A percentile compares a stretch with the other conserved stretches of the same genome.
Evolutionary conservation across 2,329 filamentous ascomycete species (phyloP).

Genomic region (Zymoseptoria brevis): DNA sequence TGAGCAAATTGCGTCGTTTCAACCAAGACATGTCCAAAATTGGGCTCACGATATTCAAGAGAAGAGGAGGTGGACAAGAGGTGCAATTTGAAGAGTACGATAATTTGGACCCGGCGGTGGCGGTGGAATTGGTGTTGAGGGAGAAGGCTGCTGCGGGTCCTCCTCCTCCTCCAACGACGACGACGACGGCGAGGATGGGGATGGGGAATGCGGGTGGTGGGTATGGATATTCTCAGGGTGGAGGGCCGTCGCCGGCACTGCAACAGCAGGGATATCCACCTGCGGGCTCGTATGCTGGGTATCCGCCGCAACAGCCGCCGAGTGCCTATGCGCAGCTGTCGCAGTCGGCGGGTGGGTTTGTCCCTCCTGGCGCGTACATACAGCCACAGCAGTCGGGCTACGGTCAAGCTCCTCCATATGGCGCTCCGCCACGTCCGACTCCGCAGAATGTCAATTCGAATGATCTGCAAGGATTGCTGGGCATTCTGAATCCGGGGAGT

Average conservation of each 20-base stretch:
- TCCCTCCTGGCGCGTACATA: slow-evolving; percentile 11
- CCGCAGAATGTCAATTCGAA: slow-evolving; percentile 58
- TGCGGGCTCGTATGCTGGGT: slow-evolving; percentile 3
- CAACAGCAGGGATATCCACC: slow-evolving; percentile 29
- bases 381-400: slow-evolving; percentile 26
- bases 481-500: slow-evolving; percentile 42
- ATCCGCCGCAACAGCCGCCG: slow-evolving; percentile 13
- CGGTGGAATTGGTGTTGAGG: slow-evolving; percentile 70
- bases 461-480: slow-evolving; percentile 62
- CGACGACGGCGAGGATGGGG: neutral
- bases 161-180: slow-evolving; percentile 9
- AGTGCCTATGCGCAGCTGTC: slow-evolving; percentile 12
- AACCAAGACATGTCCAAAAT: slow-evolving; percentile 67
- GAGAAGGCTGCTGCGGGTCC: slow-evolving; percentile 49
- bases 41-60: slow-evolving; percentile 76
- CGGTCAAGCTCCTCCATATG: slow-evolving; percentile 25
- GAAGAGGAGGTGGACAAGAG: slow-evolving; percentile 62
- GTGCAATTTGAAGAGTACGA: slow-evolving; percentile 83
- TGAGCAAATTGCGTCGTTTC: slow-evolving; percentile 64
- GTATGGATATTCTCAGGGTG: slow-evolving; percentile 17
- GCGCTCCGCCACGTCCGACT: slow-evolving; percentile 35
- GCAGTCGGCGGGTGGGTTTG: neutral
- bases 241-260: slow-evolving; percentile 5
- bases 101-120: slow-evolving; percentile 68
- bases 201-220: neutral